A percentile compares a stretch with the other conserved stretches of the same genome.
These are phyloP conservation scores for Alternaria rosae DNA, from an alignment of 2,329 filamentous ascomycete genomes.

Conservation along the genomic window DNA sequence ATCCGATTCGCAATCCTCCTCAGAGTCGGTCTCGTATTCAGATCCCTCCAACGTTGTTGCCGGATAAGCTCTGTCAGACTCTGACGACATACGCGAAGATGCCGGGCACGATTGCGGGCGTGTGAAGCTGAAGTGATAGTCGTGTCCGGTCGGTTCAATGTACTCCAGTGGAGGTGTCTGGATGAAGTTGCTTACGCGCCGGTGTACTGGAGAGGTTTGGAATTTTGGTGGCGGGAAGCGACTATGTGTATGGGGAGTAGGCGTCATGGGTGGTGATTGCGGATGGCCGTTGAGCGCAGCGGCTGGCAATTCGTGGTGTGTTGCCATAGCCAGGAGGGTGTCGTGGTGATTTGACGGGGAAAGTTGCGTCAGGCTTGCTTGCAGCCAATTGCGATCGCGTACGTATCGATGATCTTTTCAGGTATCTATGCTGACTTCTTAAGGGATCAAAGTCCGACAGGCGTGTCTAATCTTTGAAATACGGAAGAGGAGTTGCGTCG, in stretches of 20 bases:
- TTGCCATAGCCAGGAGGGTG: constrained; percentile 41
- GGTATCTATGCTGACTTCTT: constrained; percentile 26
- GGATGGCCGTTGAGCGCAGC: constrained; percentile 43
- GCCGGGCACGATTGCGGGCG: constrained; percentile 43
- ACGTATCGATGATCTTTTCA: constrained; percentile 36
- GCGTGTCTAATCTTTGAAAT: constrained; percentile 41
- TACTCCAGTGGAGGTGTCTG: constrained; percentile 50
- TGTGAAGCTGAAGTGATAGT: constrained; percentile 48
- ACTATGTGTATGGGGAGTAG: constrained; percentile 35
- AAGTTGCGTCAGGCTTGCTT: constrained; percentile 40
- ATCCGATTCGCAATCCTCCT: constrained; percentile 33
- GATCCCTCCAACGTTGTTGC: constrained; percentile 44
- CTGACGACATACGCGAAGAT: constrained; percentile 50
- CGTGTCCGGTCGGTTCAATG: constrained; percentile 46
- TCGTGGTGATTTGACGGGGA: constrained; percentile 36
- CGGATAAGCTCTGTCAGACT: constrained; percentile 43
- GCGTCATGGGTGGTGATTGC: constrained; percentile 49
- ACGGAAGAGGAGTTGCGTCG: constrained; percentile 45
- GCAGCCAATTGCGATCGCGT: constrained; percentile 40
- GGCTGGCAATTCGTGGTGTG: constrained; percentile 37
- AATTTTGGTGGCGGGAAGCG: constrained; percentile 40
- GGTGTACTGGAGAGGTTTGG: constrained; percentile 45
- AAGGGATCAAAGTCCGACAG: constrained; percentile 45
- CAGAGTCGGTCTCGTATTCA: constrained; percentile 31
- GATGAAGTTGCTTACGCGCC: constrained; percentile 41